A percentile compares a stretch with the other conserved stretches of the same genome.
Evolutionary conservation across 768 basidiomycete genomes (phyloP).

Genomic region (Rhodotorula kratochvilovae): DNA sequence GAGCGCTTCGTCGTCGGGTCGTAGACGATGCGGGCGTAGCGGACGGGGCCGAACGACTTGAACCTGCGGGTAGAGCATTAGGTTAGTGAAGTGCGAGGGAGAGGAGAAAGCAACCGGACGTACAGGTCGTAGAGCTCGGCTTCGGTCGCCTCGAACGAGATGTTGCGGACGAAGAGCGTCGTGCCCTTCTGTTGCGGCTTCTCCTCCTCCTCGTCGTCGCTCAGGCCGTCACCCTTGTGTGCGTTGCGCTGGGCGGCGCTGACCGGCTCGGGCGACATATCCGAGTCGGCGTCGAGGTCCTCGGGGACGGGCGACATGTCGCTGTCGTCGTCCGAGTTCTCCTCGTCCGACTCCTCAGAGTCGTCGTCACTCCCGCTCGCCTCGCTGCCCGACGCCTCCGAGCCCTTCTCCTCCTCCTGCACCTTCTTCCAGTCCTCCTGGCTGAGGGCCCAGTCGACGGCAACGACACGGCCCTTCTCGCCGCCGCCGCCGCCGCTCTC

Average conservation of each 20-base stretch:
- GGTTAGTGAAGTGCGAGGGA: conserved; percentile 4
- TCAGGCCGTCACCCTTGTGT: conserved; percentile 46
- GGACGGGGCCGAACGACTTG: conserved; percentile 81
- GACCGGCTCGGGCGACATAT: conserved; percentile 1
- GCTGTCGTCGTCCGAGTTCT: conserved; percentile 51
- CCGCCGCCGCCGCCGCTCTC: conserved; percentile 54
- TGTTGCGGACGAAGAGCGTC: conserved; percentile 88
- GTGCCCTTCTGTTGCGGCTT: conserved; percentile 57
- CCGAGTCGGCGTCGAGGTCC: conserved; percentile 3
- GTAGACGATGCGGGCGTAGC: conserved; percentile 85
- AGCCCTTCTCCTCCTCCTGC: conserved; percentile 46
- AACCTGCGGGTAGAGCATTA: conserved; percentile 56
- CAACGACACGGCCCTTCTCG: conserved; percentile 60
- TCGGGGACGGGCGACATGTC: conserved; percentile 42
- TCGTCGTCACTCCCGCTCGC: conserved; percentile 27
- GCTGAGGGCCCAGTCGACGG: conserved; percentile 94
- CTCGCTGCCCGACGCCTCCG: conserved; percentile 39
- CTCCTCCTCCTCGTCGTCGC: conserved; percentile 38
- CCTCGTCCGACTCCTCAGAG: conserved; percentile 43
- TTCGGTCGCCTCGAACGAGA: conserved; percentile 86
- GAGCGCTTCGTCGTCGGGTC: conserved; percentile 79
- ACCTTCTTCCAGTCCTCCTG: conserved; percentile 88
- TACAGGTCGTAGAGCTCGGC: conserved; percentile 83
- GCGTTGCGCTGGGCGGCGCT: conserved; percentile 31
- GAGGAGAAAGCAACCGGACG: conserved; percentile 42